phyloP scores from a whole-genome alignment of 2,329 filamentous ascomycete species.

The Aspergillus ruber region DNA sequence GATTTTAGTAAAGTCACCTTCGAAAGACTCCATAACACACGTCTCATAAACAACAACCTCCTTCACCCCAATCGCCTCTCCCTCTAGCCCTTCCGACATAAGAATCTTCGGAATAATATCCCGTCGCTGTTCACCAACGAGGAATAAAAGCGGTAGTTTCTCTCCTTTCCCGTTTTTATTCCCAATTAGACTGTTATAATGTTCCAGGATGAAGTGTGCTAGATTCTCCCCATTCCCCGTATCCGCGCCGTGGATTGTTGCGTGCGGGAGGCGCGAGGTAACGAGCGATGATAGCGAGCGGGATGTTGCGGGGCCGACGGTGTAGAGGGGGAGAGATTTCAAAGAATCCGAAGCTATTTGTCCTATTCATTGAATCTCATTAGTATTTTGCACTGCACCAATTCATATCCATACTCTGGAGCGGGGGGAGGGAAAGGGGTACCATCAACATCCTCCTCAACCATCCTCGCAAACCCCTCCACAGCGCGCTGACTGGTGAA shows the following conservation, averaged over 20 bases:
- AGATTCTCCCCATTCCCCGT: constrained; percentile 80
- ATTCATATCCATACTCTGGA: neutral
- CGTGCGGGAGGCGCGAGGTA: constrained; percentile 40
- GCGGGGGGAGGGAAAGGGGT: constrained; percentile 6
- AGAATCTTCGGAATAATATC: constrained; percentile 84
- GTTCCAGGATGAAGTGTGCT: constrained; percentile 67
- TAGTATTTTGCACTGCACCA: neutral
- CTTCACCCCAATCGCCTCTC: constrained; percentile 58
- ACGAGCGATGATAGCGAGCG: constrained; percentile 58
- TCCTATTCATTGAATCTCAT: neutral
- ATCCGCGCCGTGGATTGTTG: constrained; percentile 66
- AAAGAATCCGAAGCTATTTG: constrained; percentile 14
- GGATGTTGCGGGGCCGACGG: constrained; percentile 47
- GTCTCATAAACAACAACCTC: constrained; percentile 86
- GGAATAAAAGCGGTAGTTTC: constrained; percentile 65
- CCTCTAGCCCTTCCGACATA: constrained; percentile 50
- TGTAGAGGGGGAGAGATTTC: constrained; percentile 33
- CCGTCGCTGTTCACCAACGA: constrained; percentile 81
- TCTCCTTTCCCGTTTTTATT: constrained; percentile 9
- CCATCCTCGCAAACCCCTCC: constrained; percentile 37
- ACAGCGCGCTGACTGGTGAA: constrained; percentile 47
- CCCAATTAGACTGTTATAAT: constrained; percentile 52
- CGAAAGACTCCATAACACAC: constrained; percentile 72
- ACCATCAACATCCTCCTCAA: constrained; percentile 25
- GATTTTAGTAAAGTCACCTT: constrained; percentile 57